Conservation (phyloP, 2,329 filamentous ascomycete genomes). For the Ascochyta clinopodiicola region DNA sequence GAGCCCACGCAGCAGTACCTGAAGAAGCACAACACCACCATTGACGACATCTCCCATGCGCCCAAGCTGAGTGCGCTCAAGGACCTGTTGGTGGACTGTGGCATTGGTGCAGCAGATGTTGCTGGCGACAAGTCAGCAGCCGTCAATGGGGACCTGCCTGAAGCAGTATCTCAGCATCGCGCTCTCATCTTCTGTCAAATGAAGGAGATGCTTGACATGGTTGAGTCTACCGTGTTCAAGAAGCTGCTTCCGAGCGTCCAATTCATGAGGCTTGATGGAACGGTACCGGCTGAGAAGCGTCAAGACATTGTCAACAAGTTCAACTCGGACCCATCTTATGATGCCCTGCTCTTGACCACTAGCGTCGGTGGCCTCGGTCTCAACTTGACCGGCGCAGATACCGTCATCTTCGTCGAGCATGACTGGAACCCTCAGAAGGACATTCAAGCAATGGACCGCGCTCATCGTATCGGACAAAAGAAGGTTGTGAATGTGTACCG, state of each 20-base stretch:
- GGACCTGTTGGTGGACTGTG: slow-evolving; percentile 96
- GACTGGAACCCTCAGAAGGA: slow-evolving; percentile 99
- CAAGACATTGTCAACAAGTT: slow-evolving; percentile 99
- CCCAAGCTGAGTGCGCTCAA: slow-evolving; percentile 90
- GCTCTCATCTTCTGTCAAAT: slow-evolving; percentile 98
- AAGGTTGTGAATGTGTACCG: slow-evolving; percentile 99
- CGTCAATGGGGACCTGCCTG: slow-evolving; percentile 62
- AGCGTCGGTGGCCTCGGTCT: slow-evolving; percentile 93
- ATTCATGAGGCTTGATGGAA: slow-evolving; percentile 90
- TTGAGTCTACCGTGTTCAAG: slow-evolving; percentile 90
- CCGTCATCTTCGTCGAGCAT: slow-evolving; percentile 98
- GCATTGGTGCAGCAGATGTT: slow-evolving; percentile 73
- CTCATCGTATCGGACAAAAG: slow-evolving; percentile 98
- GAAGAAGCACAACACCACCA: slow-evolving; percentile 75
- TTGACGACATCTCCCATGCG: slow-evolving; percentile 86
- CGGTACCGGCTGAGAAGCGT: slow-evolving; percentile 88
- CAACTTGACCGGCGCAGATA: slow-evolving; percentile 95
- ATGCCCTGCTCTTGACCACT: slow-evolving; percentile 90
- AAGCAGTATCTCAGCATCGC: slow-evolving; percentile 93
- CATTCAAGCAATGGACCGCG: slow-evolving; percentile 97
- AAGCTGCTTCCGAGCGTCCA: slow-evolving; percentile 91
- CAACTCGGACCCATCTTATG: slow-evolving; percentile 96
- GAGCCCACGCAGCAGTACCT: slow-evolving; percentile 84
- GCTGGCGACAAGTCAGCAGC: slow-evolving; percentile 55
- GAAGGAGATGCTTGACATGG: slow-evolving; percentile 99